Evolutionary conservation across 805 yeast species (phyloP).

Genomic region (Isabelozyma rhagii): DNA sequence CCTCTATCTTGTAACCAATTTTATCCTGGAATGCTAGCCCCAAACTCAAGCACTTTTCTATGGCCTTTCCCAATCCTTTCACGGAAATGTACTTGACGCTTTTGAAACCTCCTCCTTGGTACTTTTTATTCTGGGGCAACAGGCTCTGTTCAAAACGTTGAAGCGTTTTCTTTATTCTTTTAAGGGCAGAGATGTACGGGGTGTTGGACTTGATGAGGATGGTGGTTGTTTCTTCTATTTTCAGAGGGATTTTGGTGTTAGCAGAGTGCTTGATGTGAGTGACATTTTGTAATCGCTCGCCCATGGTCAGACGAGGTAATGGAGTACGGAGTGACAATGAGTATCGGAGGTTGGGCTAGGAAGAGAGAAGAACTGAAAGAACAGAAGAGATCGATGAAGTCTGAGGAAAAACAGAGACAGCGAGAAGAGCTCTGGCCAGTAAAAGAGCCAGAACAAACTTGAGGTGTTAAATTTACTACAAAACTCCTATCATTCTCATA

Average conservation of each 20-base stretch:
- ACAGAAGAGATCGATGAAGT: background rate
- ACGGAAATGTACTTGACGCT: constrained; percentile 49
- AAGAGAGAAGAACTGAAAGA: background rate
- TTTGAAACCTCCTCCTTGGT: constrained; percentile 31
- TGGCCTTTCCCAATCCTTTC: constrained; percentile 71
- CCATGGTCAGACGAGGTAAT: background rate
- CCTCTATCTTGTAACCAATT: constrained; percentile 50
- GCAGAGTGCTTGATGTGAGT: constrained; percentile 51
- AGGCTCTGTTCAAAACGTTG: constrained; percentile 33
- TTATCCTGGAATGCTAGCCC: constrained; percentile 58
- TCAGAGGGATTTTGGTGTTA: constrained; percentile 37
- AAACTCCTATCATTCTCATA: no score
- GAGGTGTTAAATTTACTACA: no score
- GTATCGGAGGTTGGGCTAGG: background rate
- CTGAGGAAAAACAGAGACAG: no score
- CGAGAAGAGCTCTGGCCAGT: no score
- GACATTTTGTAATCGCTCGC: background rate
- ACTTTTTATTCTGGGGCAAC: constrained; percentile 16
- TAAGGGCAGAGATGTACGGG: constrained; percentile 71
- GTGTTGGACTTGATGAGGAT: constrained; percentile 61
- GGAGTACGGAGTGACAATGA: background rate
- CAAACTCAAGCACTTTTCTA: constrained; percentile 59
- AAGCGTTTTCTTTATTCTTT: constrained; percentile 56
- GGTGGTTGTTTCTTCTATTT: constrained; percentile 44
- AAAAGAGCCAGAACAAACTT: no score